Evolutionary conservation across 257 asterid genomes (phyloP), one percentile per base, ranked within the genome.

Genomic region (Vinca minor): DNA sequence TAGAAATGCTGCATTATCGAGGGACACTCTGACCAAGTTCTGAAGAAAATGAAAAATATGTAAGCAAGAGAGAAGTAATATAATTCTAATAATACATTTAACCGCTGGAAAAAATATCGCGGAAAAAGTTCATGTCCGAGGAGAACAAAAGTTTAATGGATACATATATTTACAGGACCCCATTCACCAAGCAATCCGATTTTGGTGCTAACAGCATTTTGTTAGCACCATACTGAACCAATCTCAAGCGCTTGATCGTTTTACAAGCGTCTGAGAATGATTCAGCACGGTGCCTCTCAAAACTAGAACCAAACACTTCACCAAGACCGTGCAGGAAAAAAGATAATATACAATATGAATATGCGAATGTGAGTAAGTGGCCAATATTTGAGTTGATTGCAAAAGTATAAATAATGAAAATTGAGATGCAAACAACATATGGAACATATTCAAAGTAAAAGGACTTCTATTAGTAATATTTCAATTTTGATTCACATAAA

Each of bases 11-110:
- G 74, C 31, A 6, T 81, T 78, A 88, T 82, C 95, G 96, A 45
- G 95, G 96, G 76, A 81, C 91, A 23, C 77, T 36, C 70, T 82
- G 90, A 73, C 96, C 93, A 39, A 89, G 42, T 74, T 86, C 96
- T 89, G 95, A 50, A 64, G 62, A 79, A 63, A 61, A 65, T 47
- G 29, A 60, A 44, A 65, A 72, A 76, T 8, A 68, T 55, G 49
- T 39, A 66, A 46, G 60, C 71, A 62, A n/a, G n/a, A n/a, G n/a
- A 76, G 78, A 32, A 67, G 21, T 6, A 12, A 35, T 13, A 38
- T 63, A 20, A 44, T 5, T 12, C 49, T 9, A 21, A 35, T 28
- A 49, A 34, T 7, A 34, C 38, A 12, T 66, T 18, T 56, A 58
- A 1, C 31, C 5, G 6, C 3, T 31, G 13, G 4, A 23, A n/a